These are phyloP conservation scores for Lipomyces japonicus DNA, from an alignment of 805 yeast genomes.

Conservation along the genomic window DNA sequence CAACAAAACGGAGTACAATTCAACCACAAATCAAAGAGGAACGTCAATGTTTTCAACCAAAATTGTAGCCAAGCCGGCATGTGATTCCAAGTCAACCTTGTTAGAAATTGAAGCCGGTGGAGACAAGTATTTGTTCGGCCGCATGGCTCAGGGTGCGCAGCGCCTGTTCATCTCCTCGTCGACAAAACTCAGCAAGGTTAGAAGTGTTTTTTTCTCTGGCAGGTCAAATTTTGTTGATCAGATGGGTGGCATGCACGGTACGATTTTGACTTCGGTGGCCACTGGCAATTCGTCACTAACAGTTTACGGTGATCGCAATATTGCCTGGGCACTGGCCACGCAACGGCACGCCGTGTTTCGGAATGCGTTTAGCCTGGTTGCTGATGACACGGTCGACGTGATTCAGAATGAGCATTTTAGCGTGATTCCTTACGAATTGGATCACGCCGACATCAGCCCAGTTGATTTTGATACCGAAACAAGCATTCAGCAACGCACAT, in stretches of 20 bases:
- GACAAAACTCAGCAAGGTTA: conserved; percentile 53
- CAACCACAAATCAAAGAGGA: neutral
- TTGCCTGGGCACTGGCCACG: conserved; percentile 61
- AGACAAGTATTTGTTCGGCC: conserved; percentile 61
- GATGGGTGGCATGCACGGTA: conserved; percentile 91
- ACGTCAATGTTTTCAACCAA: conserved; percentile 5
- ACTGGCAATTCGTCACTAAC: conserved; percentile 59
- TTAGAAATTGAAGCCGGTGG: conserved; percentile 11
- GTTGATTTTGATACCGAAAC: neutral
- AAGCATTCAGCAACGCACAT: neutral
- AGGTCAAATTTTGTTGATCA: conserved; percentile 60
- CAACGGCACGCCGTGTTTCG: conserved; percentile 89
- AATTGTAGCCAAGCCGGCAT: conserved; percentile 18
- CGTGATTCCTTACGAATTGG: conserved; percentile 19
- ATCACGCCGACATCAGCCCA: neutral
- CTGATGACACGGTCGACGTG: conserved; percentile 24
- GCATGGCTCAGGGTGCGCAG: conserved; percentile 82
- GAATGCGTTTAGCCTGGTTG: conserved; percentile 55
- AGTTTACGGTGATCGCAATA: conserved; percentile 50
- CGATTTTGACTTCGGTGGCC: conserved; percentile 75
- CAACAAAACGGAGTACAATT: neutral
- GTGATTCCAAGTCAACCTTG: conserved; percentile 10
- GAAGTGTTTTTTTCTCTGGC: conserved; percentile 75
- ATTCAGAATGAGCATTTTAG: conserved; percentile 36
- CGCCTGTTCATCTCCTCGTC: conserved; percentile 62